Conservation (phyloP, 1,284 basidiomycete species). For the Trichosporon coremiiforme region DNA sequence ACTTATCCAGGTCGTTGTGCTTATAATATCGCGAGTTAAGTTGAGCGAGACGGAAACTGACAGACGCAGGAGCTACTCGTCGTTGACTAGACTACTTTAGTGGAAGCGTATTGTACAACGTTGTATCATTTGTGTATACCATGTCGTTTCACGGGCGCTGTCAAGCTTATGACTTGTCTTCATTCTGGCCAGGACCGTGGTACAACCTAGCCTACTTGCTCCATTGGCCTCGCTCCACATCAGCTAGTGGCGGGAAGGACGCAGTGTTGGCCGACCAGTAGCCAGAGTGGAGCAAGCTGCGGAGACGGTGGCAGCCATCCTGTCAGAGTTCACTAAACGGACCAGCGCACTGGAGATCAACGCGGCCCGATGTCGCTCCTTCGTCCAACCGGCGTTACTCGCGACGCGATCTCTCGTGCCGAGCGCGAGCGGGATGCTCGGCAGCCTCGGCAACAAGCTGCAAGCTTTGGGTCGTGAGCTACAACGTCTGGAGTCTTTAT, state of each 20-base stretch:
- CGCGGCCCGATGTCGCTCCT: too few relatives aligned
- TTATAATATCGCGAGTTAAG: slow-evolving; percentile 60
- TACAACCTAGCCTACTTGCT: too few relatives aligned
- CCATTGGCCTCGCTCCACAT: too few relatives aligned
- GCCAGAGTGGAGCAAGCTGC: too few relatives aligned
- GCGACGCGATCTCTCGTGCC: not conserved
- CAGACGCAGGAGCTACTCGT: slow-evolving; percentile 44
- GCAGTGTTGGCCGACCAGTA: too few relatives aligned
- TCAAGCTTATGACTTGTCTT: too few relatives aligned
- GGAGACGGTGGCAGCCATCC: not conserved
- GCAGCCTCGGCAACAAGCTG: not conserved
- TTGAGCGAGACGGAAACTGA: not conserved
- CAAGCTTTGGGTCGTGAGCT: not conserved
- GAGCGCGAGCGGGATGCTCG: not conserved
- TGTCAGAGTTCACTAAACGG: not conserved
- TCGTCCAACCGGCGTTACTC: not conserved
- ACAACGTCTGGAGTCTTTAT: not conserved
- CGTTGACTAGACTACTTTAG: slow-evolving; percentile 48
- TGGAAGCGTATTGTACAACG: not conserved
- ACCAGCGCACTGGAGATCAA: too few relatives aligned
- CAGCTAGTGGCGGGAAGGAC: too few relatives aligned
- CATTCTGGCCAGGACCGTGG: too few relatives aligned
- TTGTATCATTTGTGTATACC: not conserved
- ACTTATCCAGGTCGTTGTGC: slow-evolving; percentile 67
- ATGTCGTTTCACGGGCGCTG: too few relatives aligned